Percentiles rank a stretch among this genome's conserved stretches.
phyloP scores from a whole-genome alignment of 2,329 filamentous ascomycete species.

The Polychaeton citri region DNA sequence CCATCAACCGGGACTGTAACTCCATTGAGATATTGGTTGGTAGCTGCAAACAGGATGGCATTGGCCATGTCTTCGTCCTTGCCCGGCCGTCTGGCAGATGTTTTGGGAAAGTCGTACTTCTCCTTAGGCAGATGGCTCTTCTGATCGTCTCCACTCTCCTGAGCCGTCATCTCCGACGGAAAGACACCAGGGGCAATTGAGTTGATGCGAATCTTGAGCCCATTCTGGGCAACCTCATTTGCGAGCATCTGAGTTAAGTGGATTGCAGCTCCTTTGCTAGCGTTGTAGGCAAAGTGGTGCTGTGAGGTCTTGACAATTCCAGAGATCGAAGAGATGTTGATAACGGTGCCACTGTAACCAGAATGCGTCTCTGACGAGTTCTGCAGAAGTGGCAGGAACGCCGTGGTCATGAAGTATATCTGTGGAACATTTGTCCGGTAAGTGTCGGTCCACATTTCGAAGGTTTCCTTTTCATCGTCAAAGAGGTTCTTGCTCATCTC shows the following conservation, averaged over 20 bases:
- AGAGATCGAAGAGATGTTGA: conserved; percentile 35
- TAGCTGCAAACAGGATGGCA: conserved; percentile 41
- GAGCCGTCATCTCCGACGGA: conserved; percentile 44
- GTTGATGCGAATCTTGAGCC: conserved; percentile 44
- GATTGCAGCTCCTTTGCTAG: conserved; percentile 36
- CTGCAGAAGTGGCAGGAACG: conserved; percentile 33
- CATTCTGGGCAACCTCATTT: conserved; percentile 37
- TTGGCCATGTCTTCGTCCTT: conserved; percentile 47
- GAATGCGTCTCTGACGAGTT: conserved; percentile 28
- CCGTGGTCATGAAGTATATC: conserved; percentile 34
- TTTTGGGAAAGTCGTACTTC: conserved; percentile 34
- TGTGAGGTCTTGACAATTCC: conserved; percentile 34
- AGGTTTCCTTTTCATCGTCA: conserved; percentile 25
- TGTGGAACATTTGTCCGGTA: conserved; percentile 36
- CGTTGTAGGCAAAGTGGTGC: conserved; percentile 36
- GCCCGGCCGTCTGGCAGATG: conserved; percentile 39
- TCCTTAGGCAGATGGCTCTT: conserved; percentile 42
- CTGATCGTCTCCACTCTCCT: conserved; percentile 37
- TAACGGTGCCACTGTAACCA: conserved; percentile 30
- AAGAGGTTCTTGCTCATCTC: conserved; percentile 32
- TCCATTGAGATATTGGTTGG: conserved; percentile 37
- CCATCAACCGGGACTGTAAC: conserved; percentile 40
- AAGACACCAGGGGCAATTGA: conserved; percentile 45
- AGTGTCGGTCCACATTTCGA: conserved; percentile 32
- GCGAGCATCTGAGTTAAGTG: conserved; percentile 45